phyloP scores from a whole-genome alignment of 2,329 filamentous ascomycete species.

The Calonectria multiphialidica region DNA sequence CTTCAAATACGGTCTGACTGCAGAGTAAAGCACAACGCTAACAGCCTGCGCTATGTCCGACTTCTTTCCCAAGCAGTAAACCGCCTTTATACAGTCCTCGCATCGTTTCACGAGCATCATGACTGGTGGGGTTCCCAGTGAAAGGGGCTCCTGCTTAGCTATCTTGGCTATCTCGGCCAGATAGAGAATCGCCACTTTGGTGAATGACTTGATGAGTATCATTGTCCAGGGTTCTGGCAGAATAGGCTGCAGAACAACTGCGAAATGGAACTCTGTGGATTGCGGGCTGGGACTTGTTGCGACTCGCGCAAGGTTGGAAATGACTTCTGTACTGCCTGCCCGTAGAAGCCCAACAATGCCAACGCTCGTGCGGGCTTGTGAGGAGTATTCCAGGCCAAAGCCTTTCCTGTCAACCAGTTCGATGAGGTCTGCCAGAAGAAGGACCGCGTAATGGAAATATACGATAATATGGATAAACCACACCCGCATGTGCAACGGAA shows the following conservation, averaged over 20 bases:
- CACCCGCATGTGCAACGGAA: slow-evolving; percentile 66
- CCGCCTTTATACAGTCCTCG: slow-evolving; percentile 62
- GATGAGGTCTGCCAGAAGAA: slow-evolving; percentile 67
- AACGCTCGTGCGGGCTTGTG: slow-evolving; percentile 39
- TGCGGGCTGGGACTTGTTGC: slow-evolving; percentile 50
- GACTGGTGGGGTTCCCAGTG: slow-evolving; percentile 34
- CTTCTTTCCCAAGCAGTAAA: slow-evolving; percentile 68
- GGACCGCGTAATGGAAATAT: slow-evolving; percentile 68
- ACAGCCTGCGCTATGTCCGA: slow-evolving; percentile 58
- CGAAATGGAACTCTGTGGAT: slow-evolving; percentile 52
- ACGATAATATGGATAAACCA: slow-evolving; percentile 70
- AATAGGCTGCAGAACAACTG: slow-evolving; percentile 65
- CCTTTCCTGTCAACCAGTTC: slow-evolving; percentile 59
- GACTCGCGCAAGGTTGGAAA: slow-evolving; percentile 62
- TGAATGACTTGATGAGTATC: slow-evolving; percentile 65
- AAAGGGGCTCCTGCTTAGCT: slow-evolving; percentile 38
- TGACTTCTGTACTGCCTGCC: slow-evolving; percentile 55
- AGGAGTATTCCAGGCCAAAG: slow-evolving; percentile 42
- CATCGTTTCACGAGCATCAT: slow-evolving; percentile 51
- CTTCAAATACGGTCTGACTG: slow-evolving; percentile 37
- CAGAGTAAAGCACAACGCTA: slow-evolving; percentile 38
- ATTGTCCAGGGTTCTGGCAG: slow-evolving; percentile 71
- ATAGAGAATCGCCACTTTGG: slow-evolving; percentile 55
- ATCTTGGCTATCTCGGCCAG: slow-evolving; percentile 49
- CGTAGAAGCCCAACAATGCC: slow-evolving; percentile 56